Evolutionary conservation across 345 rosid species (phyloP).

Genomic region (Microthlaspi erraticum): DNA sequence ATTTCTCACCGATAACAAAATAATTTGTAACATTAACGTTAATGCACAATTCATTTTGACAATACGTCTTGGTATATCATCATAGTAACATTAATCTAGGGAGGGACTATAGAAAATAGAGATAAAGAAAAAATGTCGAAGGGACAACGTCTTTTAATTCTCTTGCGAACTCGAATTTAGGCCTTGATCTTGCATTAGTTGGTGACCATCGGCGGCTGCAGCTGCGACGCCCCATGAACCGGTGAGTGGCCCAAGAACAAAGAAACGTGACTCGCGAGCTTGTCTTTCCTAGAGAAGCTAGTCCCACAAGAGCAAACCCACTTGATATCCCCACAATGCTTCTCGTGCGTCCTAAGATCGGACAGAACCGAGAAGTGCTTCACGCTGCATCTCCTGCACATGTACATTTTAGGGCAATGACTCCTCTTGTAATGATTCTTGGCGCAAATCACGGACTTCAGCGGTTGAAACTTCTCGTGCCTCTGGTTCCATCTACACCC

Average conservation of each 20-base stretch:
- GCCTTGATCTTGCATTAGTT: neutral
- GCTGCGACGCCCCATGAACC: conserved; percentile 17
- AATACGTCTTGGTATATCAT: neutral
- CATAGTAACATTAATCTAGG: neutral
- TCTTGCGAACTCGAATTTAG: neutral
- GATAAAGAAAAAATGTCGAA: neutral
- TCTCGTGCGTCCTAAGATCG: conserved; percentile 91
- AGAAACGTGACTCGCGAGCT: conserved; percentile 79
- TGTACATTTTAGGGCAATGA: conserved; percentile 91
- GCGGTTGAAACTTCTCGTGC: conserved; percentile 84
- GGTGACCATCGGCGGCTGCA: neutral
- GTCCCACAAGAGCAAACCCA: conserved; percentile 96
- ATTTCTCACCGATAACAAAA: neutral
- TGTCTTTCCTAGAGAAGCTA: conserved; percentile 83
- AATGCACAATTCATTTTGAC: neutral
- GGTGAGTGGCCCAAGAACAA: conserved; percentile 76
- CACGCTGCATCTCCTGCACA: conserved; percentile 76
- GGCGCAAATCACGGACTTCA: conserved; percentile 83
- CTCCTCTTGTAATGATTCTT: conserved; percentile 96
- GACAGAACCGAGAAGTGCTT: conserved; percentile 89
- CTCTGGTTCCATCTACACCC: conserved; percentile 89
- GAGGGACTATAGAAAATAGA: neutral
- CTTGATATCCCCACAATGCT: conserved; percentile 77
- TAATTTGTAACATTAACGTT: neutral
- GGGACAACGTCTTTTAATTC: neutral